Evolutionary conservation across 169 alveolate species (phyloP).

Genomic region (Cryptosporidium xiaoi): DNA sequence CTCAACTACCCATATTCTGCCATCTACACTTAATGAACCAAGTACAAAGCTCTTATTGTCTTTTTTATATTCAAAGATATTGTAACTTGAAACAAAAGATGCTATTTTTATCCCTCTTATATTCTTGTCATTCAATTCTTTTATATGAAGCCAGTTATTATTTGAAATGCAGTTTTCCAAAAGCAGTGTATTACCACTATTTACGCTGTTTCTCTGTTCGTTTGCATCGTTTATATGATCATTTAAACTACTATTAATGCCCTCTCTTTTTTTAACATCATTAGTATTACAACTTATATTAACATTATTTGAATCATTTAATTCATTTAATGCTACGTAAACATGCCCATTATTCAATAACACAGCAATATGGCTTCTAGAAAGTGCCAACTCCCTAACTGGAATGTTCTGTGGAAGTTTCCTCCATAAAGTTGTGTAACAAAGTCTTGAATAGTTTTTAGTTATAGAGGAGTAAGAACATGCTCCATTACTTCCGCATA

Average conservation of each 20-base stretch:
- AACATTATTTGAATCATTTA: constrained; percentile 5
- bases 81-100: not conserved
- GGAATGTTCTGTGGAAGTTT: constrained; percentile 62
- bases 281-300: constrained; percentile 3
- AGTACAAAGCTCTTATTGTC: constrained; percentile 45
- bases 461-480: not conserved
- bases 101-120: constrained; percentile 53
- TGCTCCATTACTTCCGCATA: constrained; percentile 6
- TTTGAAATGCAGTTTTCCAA: constrained; percentile 23
- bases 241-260: not conserved
- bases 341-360: constrained; percentile 68
- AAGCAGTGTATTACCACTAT: constrained; percentile 37
- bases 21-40: constrained; percentile 24
- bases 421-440: constrained; percentile 56
- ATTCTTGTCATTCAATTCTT: constrained; percentile 55
- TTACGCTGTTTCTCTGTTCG: constrained; percentile 29
- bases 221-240: constrained; percentile 15
- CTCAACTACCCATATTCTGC: constrained; percentile 35
- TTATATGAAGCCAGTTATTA: constrained; percentile 42
- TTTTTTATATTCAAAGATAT: not conserved
- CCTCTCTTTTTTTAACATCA: not conserved
- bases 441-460: constrained; percentile 7
- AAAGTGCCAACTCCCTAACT: constrained; percentile 60
- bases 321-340: constrained; percentile 37
- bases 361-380: constrained; percentile 58